phyloP scores from a whole-genome alignment of 192 early-diverging fungal genomes.

The Gryganskiella cystojenkinii region DNA sequence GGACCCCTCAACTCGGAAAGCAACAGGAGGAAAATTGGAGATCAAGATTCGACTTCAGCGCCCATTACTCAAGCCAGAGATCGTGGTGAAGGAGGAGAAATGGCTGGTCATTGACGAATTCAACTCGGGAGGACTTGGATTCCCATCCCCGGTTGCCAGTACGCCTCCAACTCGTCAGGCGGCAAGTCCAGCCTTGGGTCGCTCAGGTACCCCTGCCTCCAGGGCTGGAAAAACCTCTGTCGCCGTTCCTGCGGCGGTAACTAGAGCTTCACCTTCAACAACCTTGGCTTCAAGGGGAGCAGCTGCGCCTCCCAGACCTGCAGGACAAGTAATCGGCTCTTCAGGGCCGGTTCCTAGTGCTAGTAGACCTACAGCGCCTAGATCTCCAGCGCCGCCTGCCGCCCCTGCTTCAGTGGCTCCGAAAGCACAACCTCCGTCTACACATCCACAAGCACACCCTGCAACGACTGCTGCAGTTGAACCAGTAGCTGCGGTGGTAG shows the following conservation, averaged over 20 bases:
- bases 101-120: conserved; percentile 75
- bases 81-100: conserved; percentile 66
- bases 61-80: conserved; percentile 68
- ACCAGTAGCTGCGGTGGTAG: not conserved
- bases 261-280: not conserved
- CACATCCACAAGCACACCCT: conserved; percentile 2
- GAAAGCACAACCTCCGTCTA: conserved; percentile 11
- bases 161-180: not conserved
- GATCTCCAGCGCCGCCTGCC: conserved; percentile 3
- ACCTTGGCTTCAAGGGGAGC: not conserved
- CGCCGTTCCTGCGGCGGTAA: not conserved
- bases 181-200: not conserved
- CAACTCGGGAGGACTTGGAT: conserved; percentile 43
- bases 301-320: not conserved
- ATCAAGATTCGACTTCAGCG: conserved; percentile 69
- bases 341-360: not conserved
- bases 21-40: conserved; percentile 75
- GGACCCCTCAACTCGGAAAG: conserved; percentile 66
- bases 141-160: conserved; percentile 8
- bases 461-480: not conserved
- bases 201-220: conserved; percentile 4
- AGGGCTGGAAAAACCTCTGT: conserved; percentile 5
- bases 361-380: not conserved
- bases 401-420: conserved; percentile 6
- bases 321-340: conserved; percentile 1